Percentiles rank a stretch among this genome's conserved stretches.
Evolutionary conservation across 2,329 filamentous ascomycete genomes (phyloP).

Genomic region (Xylaria sp.): DNA sequence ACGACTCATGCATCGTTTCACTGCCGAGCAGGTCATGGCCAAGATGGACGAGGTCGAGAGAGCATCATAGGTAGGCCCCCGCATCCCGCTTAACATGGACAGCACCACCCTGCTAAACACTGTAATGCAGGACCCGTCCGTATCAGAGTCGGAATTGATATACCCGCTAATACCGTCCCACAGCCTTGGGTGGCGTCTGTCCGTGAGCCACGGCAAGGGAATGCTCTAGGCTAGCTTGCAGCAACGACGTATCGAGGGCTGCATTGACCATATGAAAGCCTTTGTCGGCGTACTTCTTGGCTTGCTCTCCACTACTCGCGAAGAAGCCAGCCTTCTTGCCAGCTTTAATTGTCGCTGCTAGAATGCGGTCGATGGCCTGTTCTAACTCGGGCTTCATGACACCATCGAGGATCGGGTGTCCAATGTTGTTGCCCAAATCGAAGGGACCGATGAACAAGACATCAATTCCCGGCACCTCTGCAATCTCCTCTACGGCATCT

Average conservation of each 20-base stretch:
- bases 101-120: background rate
- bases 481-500: conserved; percentile 70
- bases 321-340: conserved; percentile 75
- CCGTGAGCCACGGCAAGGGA: conserved; percentile 61
- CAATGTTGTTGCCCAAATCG: conserved; percentile 73
- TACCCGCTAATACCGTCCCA: conserved; percentile 55
- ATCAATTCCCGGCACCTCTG: conserved; percentile 68
- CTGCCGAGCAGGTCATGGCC: conserved; percentile 70
- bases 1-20: conserved; percentile 84
- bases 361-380: conserved; percentile 67
- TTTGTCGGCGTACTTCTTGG: conserved; percentile 63
- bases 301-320: conserved; percentile 66
- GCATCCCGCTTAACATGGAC: background rate
- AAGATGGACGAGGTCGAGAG: conserved; percentile 72
- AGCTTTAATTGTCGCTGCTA: conserved; percentile 67
- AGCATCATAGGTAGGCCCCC: conserved; percentile 28
- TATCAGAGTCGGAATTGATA: background rate
- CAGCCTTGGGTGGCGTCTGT: conserved; percentile 51
- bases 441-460: conserved; percentile 74
- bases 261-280: conserved; percentile 72
- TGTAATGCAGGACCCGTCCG: background rate
- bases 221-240: conserved; percentile 55
- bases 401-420: conserved; percentile 69
- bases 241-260: conserved; percentile 61
- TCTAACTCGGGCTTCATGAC: conserved; percentile 69